Evolutionary conservation across 2,329 filamentous ascomycete species (phyloP), one percentile per base, ranked within the genome.

Genomic region (Exophiala viscosa): DNA sequence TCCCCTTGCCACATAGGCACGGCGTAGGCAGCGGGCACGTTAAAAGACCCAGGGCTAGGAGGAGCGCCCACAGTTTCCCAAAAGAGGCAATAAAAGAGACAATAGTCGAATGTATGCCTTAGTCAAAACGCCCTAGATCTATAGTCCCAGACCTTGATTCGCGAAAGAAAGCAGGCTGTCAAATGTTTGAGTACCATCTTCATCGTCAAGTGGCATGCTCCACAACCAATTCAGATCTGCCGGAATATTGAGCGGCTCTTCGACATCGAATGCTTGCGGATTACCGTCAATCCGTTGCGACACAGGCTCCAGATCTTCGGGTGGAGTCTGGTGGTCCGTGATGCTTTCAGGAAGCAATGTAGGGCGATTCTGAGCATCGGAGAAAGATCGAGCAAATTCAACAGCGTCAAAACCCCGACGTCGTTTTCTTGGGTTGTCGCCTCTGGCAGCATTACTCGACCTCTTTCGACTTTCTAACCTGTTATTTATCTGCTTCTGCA

Each of bases 121-220:
- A 23, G 20, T 36, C 11, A 31, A 17, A 11, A 31, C 6, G 15
- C 17, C 39, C 3, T 8, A 38, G 36, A 15, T 15, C 35, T 33
- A 42, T 20, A 45, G 46, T 38, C 35, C 46, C 23, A 48, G 40
- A 39, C 50, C 54, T 43, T 57, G 49, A 39, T 52, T 57, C 6
- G 54, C 54, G 49, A 57, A 50, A 32, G 45, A 57, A 9, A 57
- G 36, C 45, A 57, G 20, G 28, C 36, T 57, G 14, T 57, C 50
- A 43, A 57, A 57, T 42, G 54, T 39, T 15, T 50, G 54, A 9
- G 31, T 39, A 31, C 50, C 46, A 43, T 50, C 45, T 7, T 35
- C 33, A 23, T 57, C 42, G 15, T 32, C 17, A 2, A 50, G 20
- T 15, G 50, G 45, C 50, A 53, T 46, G 43, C 36, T 47, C 49